A percentile compares a stretch with the other conserved stretches of the same genome.
phyloP scores from a whole-genome alignment of 768 basidiomycete genomes.

The Chlorophyllum brunneum region DNA sequence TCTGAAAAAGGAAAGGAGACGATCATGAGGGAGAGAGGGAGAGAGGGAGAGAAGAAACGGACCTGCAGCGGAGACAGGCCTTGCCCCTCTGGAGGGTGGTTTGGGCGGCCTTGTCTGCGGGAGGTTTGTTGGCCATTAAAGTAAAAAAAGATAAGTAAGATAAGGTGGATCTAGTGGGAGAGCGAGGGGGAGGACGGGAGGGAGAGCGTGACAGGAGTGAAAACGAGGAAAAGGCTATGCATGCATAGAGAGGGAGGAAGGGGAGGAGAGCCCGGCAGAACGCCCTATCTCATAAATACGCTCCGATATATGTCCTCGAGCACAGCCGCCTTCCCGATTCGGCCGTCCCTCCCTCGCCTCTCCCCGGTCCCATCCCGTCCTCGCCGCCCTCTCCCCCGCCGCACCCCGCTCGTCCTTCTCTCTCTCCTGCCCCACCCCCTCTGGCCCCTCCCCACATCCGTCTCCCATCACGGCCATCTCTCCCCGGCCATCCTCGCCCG shows the following conservation, averaged over 20 bases:
- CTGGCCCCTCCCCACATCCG: background rate
- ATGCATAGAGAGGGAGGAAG: constrained; percentile 18
- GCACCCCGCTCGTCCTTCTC: background rate
- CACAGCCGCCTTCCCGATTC: constrained; percentile 9
- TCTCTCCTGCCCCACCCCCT: background rate
- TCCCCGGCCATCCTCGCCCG: constrained; percentile 15
- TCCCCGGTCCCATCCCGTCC: background rate
- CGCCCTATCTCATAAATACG: constrained; percentile 10
- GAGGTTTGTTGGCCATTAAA: constrained; percentile 46
- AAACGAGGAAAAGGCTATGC: constrained; percentile 10
- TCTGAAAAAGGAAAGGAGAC: constrained; percentile 29
- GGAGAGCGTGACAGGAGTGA: constrained; percentile 10
- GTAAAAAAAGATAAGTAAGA: constrained; percentile 7
- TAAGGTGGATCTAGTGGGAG: constrained; percentile 11
- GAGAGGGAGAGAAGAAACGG: constrained; percentile 17
- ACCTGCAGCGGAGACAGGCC: constrained; percentile 74
- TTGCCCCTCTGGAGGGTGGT: constrained; percentile 62
- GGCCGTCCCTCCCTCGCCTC: constrained; percentile 2
- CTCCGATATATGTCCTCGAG: constrained; percentile 12
- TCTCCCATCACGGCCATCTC: constrained; percentile 23
- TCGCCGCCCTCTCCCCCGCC: background rate
- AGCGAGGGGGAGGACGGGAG: constrained; percentile 7
- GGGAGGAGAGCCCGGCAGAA: constrained; percentile 10
- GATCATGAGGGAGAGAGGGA: constrained; percentile 3
- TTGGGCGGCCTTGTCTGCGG: constrained; percentile 30